Evolutionary conservation across 2,329 filamentous ascomycete species (phyloP).

Genomic region (Talaromyces sp.): DNA sequence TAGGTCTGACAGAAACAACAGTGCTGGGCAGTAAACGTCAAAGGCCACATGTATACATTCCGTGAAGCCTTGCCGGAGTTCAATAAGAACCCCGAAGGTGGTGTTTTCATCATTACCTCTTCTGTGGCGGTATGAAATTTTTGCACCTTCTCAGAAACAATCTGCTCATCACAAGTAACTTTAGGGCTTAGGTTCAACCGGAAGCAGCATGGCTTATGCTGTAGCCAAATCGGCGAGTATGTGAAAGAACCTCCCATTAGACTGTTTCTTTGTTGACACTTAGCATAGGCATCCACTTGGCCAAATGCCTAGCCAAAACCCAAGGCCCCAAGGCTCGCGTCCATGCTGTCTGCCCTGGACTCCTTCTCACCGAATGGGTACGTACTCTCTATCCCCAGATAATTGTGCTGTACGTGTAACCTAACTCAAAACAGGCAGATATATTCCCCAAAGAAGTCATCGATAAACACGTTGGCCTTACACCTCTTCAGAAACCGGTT

Average conservation of each 20-base stretch:
- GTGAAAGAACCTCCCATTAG: background rate
- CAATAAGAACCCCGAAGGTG: conserved; percentile 57
- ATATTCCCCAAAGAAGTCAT: conserved; percentile 56
- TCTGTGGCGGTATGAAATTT: conserved; percentile 51
- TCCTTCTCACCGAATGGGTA: conserved; percentile 65
- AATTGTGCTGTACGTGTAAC: background rate
- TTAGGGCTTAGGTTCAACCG: conserved; percentile 46
- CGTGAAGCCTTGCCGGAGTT: conserved; percentile 56
- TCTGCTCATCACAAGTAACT: background rate
- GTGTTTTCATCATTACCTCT: conserved; percentile 59
- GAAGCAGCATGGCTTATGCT: conserved; percentile 64
- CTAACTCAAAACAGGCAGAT: conserved; percentile 39
- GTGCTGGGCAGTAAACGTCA: conserved; percentile 61
- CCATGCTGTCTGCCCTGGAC: conserved; percentile 60
- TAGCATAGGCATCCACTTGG: conserved; percentile 54
- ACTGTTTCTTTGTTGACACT: background rate
- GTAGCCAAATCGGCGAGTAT: conserved; percentile 70
- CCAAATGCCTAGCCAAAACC: conserved; percentile 59
- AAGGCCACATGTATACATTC: conserved; percentile 50
- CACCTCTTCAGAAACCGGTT: conserved; percentile 56
- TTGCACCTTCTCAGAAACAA: conserved; percentile 9
- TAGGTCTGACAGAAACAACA: conserved; percentile 17
- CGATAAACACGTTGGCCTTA: conserved; percentile 48
- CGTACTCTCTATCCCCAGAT: conserved; percentile 26
- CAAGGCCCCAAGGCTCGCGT: conserved; percentile 59